Base-by-base conservation (phyloP, 1,284 basidiomycete genomes). In the Cutaneotrichosporon cyanovorans region DNA sequence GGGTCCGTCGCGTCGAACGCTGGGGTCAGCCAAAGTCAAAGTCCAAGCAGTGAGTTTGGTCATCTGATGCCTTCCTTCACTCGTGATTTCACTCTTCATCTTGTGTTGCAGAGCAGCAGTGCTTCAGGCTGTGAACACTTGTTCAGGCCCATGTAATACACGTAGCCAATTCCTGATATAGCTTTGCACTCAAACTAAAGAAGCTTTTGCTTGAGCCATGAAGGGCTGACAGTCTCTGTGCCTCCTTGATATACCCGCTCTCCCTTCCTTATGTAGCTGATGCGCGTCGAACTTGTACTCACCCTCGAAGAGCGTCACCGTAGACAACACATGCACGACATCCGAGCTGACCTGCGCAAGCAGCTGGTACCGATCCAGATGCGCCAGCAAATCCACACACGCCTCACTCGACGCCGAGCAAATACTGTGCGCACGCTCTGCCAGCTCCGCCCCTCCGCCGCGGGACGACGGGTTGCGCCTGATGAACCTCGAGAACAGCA, bases 261-360 rank as follows among this genome's bases (percentile, higher is more conserved):
- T n/a, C n/a, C n/a, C n/a, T n/a, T n/a, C n/a, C n/a, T n/a, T n/a
- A n/a, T n/a, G n/a, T n/a, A n/a, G n/a, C n/a, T 15, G 31, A n/a
- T n/a, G n/a, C n/a, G n/a, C n/a, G n/a, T n/a, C n/a, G n/a, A n/a
- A n/a, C n/a, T n/a, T n/a, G n/a, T n/a, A 55, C 64, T 31, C 35
- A 66, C 66, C 60, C 42, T 63, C 60, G 30, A 62, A 66, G 18
- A 69, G 25, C 6, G 68, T 62, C 2, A 66, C 59, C 19, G 66
- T 50, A n/a, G 58, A 60, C 12, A 71, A 46, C 28, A 69, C 56
- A 43, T 71, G 66, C 14, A 71, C 61, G 9, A 62, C 44, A 50
- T 71, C 68, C 30, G 62, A 56, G 48, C 65, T 65, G n/a, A 60
- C 51, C 15, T 61, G 60, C 6, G 40, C 49, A 1, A 71, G 52